Conservation (phyloP, 208 protist species). For the Leishmania martiniquensis region DNA sequence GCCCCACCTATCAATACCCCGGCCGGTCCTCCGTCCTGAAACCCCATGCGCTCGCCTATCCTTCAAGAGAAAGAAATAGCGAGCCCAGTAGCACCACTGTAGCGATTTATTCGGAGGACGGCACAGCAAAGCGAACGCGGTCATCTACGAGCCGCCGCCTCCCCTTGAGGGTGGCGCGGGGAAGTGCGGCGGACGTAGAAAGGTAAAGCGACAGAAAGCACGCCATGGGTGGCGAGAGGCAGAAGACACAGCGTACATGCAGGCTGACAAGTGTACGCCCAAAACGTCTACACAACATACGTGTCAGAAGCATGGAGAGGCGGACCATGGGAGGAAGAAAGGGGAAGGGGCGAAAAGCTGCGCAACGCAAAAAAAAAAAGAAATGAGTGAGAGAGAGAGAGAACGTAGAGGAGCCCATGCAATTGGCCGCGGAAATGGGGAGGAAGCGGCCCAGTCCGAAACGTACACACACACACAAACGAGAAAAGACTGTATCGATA, state of each 20-base stretch:
- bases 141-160: no score
- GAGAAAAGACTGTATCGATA: no score
- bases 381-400: background rate
- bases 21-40: background rate
- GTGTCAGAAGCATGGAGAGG: no score
- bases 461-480: background rate
- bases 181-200: no score
- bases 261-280: no score
- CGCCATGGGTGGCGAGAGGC: no score
- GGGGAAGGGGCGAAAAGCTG: background rate
- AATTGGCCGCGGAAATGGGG: background rate
- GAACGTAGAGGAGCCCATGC: slow-evolving; percentile 19
- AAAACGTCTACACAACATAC: no score
- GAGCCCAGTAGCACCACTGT: background rate
- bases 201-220: no score
- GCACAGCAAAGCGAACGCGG: background rate
- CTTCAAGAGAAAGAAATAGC: background rate
- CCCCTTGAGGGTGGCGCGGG: no score
- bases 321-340: no score
- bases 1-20: background rate
- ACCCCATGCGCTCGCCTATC: background rate
- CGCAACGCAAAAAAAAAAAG: background rate
- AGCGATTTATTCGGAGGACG: background rate
- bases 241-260: no score
- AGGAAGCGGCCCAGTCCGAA: background rate